Conservation (phyloP, 1,284 basidiomycete species). For the Taiwanofungus camphoratus region DNA sequence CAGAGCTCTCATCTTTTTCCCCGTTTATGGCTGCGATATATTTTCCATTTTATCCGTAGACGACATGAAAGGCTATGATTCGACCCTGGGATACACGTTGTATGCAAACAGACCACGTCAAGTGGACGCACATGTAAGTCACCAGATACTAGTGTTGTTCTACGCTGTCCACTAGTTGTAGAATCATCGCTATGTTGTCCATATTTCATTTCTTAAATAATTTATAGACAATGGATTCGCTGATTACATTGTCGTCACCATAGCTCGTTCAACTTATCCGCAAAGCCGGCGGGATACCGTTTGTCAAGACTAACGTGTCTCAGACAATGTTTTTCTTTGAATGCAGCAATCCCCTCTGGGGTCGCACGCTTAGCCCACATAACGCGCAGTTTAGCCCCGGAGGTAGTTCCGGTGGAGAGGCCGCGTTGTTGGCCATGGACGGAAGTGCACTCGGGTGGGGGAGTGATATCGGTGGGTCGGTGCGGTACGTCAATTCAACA, state of each 20-base stretch:
- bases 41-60: no score
- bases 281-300: constrained; percentile 48
- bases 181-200: no score
- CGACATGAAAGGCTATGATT: constrained; percentile 61
- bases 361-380: constrained; percentile 69
- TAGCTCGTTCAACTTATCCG: constrained; percentile 41
- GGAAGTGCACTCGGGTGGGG: constrained; percentile 78
- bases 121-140: constrained; percentile 52
- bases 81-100: constrained; percentile 68
- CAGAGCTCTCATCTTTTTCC: no score
- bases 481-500: constrained; percentile 29
- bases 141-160: no score
- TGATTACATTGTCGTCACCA: constrained; percentile 6
- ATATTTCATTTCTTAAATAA: no score
- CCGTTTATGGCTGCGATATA: no score
- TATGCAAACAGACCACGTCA: constrained; percentile 56
- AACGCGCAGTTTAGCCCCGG: constrained; percentile 61
- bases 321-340: constrained; percentile 87
- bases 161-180: no score
- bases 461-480: constrained; percentile 71
- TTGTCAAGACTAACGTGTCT: constrained; percentile 75
- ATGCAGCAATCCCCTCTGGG: constrained; percentile 82
- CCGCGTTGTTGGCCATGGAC: constrained; percentile 67
- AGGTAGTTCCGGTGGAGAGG: constrained; percentile 80
- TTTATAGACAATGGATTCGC: no score